Percentiles rank a stretch among this genome's conserved stretches.
Evolutionary conservation across 495 filamentous ascomycete genomes (phyloP).

Genomic region (Podospora australis): DNA sequence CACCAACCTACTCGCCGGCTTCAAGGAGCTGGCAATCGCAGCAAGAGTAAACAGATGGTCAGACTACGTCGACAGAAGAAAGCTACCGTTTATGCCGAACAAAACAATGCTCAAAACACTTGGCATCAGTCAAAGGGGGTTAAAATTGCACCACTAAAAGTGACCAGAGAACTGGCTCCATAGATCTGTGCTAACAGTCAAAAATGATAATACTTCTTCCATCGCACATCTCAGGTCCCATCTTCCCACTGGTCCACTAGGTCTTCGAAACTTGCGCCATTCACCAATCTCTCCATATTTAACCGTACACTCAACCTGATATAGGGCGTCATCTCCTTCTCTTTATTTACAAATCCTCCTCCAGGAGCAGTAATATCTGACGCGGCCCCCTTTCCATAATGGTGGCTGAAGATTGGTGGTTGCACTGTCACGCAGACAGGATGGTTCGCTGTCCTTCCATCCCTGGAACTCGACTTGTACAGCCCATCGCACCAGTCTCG

Average conservation of each 20-base stretch:
- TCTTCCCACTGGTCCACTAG: slow-evolving; percentile 38
- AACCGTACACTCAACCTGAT: slow-evolving; percentile 36
- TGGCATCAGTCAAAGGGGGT: not conserved
- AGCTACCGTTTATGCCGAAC: not conserved
- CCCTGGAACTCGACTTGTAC: not conserved
- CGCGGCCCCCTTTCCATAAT: slow-evolving; percentile 30
- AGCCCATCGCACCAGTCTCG: slow-evolving; percentile 40
- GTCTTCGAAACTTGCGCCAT: slow-evolving; percentile 15
- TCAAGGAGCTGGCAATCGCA: no score
- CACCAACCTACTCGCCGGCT: no score
- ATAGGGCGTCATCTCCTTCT: slow-evolving; percentile 40
- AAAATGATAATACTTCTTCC: slow-evolving; percentile 1
- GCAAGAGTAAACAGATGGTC: no score
- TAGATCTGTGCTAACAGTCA: not conserved
- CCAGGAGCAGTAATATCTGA: slow-evolving; percentile 41
- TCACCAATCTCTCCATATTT: slow-evolving; percentile 34
- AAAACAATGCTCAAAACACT: no score
- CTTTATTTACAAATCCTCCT: slow-evolving; percentile 34
- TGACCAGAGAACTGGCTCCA: not conserved
- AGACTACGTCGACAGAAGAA: no score
- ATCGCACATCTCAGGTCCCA: slow-evolving; percentile 19
- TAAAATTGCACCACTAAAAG: not conserved
- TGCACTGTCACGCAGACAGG: slow-evolving; percentile 40
- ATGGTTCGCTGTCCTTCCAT: not conserved
- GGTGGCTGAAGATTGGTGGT: slow-evolving; percentile 44